A percentile compares a stretch with the other conserved stretches of the same genome.
Conservation (phyloP, 2,329 filamentous ascomycete genomes). For the Arthrobotrys entomopaga region DNA sequence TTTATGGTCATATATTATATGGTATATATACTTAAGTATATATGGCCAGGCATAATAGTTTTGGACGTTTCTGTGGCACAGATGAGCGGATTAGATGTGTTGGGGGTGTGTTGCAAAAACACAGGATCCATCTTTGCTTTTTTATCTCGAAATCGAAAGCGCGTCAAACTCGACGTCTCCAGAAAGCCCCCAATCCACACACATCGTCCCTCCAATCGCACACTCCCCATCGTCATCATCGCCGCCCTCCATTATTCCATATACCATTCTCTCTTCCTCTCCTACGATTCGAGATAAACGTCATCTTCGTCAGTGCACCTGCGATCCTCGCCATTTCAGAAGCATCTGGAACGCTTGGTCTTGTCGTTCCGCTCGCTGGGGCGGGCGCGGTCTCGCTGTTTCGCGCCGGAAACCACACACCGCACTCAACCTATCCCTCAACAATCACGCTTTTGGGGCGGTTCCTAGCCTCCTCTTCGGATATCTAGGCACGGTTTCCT, state of each 20-base stretch:
- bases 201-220: not conserved
- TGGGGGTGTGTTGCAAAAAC: slow-evolving; percentile 25
- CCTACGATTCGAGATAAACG: not conserved
- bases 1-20: no score
- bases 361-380: slow-evolving; percentile 10
- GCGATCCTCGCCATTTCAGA: not conserved
- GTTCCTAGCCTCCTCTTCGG: not conserved
- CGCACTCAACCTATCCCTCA: not conserved
- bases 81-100: not conserved
- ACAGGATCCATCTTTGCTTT: slow-evolving; percentile 42
- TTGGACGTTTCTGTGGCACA: no score
- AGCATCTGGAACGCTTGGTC: not conserved
- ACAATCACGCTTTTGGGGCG: not conserved
- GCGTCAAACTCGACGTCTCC: slow-evolving; percentile 52
- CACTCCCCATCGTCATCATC: not conserved
- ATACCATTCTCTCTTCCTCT: not conserved
- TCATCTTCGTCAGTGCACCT: not conserved
- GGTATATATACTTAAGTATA: no score
- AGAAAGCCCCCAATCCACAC: slow-evolving; percentile 1
- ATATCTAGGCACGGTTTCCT: slow-evolving; percentile 5
- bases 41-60: no score
- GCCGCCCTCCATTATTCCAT: not conserved
- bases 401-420: slow-evolving; percentile 14
- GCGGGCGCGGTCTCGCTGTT: not conserved
- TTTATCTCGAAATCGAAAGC: slow-evolving; percentile 51